A percentile compares a stretch with the other conserved stretches of the same genome.
These are phyloP conservation scores for Suillus ampliporus DNA, from an alignment of 768 basidiomycete genomes.

Conservation along the genomic window DNA sequence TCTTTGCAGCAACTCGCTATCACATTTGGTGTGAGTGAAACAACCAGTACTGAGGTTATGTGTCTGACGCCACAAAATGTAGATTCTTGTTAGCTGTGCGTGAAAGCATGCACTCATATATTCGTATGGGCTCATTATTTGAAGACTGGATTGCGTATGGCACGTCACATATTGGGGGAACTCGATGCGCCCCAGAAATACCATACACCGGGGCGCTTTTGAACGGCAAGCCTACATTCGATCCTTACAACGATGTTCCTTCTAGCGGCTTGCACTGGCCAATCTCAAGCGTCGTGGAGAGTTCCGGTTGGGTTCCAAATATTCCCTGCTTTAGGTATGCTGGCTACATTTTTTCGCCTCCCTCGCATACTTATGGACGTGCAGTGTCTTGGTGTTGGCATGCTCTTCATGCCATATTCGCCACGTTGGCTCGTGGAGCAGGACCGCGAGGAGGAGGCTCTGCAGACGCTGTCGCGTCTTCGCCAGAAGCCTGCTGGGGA, in stretches of 20 bases:
- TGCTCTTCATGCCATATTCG: constrained; percentile 46
- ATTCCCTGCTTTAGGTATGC: constrained; percentile 42
- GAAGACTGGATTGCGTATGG: constrained; percentile 41
- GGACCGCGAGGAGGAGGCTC: constrained; percentile 43
- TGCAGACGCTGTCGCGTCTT: constrained; percentile 39
- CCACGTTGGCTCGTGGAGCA: constrained; percentile 49
- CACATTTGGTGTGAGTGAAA: constrained; percentile 38
- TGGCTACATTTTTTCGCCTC: constrained; percentile 15
- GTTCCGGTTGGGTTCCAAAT: constrained; percentile 44
- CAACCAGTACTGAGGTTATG: background rate
- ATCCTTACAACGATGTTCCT: constrained; percentile 36
- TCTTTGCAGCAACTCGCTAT: constrained; percentile 43
- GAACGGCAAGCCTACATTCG: constrained; percentile 37
- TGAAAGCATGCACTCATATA: background rate
- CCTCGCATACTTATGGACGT: constrained; percentile 5
- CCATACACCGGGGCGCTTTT: constrained; percentile 36
- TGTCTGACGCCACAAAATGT: background rate
- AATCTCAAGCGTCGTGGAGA: constrained; percentile 40
- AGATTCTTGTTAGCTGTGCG: constrained; percentile 41
- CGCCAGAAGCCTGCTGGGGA: constrained; percentile 40
- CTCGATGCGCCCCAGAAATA: constrained; percentile 33
- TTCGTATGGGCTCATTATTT: background rate
- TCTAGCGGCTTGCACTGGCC: constrained; percentile 37
- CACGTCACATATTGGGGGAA: constrained; percentile 41
- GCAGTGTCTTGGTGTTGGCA: constrained; percentile 37